These are phyloP conservation scores for Kwoniella sp. DNA, from an alignment of 768 basidiomycete species.

Conservation along the genomic window DNA sequence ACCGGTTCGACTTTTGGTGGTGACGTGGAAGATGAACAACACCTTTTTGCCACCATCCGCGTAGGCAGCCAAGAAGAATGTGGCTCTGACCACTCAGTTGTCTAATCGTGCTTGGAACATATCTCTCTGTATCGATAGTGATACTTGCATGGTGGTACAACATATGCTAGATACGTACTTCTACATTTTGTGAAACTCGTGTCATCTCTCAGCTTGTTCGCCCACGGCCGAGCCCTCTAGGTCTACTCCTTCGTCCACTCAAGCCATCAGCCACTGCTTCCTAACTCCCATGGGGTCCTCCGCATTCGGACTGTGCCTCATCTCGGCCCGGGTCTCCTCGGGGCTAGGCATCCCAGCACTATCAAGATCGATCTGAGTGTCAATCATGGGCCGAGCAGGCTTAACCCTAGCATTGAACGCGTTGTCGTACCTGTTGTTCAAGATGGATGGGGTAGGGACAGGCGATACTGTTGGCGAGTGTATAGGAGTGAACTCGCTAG, in stretches of 20 bases:
- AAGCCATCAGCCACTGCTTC: constrained; percentile 32
- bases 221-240: background rate
- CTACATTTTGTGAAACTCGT: too few relatives aligned
- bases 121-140: too few relatives aligned
- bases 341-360: background rate
- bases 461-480: background rate
- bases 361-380: background rate
- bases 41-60: too few relatives aligned
- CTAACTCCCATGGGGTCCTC: constrained; percentile 30
- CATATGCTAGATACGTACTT: too few relatives aligned
- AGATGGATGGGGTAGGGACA: background rate
- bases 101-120: too few relatives aligned
- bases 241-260: background rate
- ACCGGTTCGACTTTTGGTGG: too few relatives aligned
- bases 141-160: too few relatives aligned
- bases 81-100: too few relatives aligned
- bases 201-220: too few relatives aligned
- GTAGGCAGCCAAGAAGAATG: too few relatives aligned
- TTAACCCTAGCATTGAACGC: background rate
- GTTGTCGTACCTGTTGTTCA: constrained; percentile 1
- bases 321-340: background rate
- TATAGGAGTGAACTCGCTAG: background rate
- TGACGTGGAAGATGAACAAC: too few relatives aligned
- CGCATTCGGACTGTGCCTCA: constrained; percentile 12
- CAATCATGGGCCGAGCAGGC: background rate